Base-by-base conservation (phyloP, 257 asterid genomes). In the Lithospermum erythrorhizon region DNA sequence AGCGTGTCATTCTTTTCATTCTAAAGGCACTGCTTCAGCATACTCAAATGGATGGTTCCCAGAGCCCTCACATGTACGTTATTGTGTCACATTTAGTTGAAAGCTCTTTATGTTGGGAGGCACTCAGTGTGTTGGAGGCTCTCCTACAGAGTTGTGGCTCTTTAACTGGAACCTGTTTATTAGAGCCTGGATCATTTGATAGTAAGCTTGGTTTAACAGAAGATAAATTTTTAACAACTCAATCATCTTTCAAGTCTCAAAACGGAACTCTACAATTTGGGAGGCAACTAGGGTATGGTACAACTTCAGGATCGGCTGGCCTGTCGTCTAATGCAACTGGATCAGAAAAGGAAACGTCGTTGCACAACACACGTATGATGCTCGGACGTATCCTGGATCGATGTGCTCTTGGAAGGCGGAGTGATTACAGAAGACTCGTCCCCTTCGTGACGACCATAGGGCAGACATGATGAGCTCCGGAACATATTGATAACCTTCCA, bases 61-160 rank as follows among this genome's bases (percentile, higher is more conserved):
- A 89, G 79, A 89, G 96, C 61, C 99, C 97, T 14, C 97, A 89
- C 56, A 93, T 93, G 99, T 93, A 86, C 58, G 96, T 95, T 7
- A 81, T 93, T 7, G 99, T 93, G 45, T 93, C 99, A 37, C 99
- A 89, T 68, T 84, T 93, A 56, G 97, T 93, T 11, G 99, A 93
- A 76, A 93, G 97, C 64, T 84, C 99, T 18, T 72, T 93, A 54
- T 89, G 96, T 78, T 89, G 90, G 96, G 99, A 93, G 73, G 99
- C 99, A 61, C 94, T 89, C 11, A 83, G 97, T 65, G 99, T 93
- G 57, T 80, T 93, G 21, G 99, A 93, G 80, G 99, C 99, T 29
- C 99, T 93, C 61, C 62, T 93, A 65, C 97, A 89, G 70, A 89
- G 97, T 79, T 89, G 97, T 68, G 87, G 97, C 82, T 87, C 97